These are phyloP conservation scores for Gryganskiella cystojenkinii DNA, from an alignment of 192 early-diverging fungal genomes.

Conservation along the genomic window DNA sequence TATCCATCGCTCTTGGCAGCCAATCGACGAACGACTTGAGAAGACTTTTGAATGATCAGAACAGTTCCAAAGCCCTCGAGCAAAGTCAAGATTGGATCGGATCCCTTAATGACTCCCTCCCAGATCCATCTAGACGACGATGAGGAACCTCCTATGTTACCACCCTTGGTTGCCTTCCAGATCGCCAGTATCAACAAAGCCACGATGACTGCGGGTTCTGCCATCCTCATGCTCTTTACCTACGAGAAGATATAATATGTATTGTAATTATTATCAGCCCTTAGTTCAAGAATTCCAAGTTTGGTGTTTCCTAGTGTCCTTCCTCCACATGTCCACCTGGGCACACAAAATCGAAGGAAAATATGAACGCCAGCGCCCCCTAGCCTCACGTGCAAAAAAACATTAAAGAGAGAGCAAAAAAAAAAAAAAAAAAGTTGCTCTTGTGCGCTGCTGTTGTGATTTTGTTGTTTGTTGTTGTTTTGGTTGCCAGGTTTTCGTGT, in stretches of 20 bases:
- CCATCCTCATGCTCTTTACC: slow-evolving; percentile 21
- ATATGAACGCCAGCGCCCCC: too few relatives aligned
- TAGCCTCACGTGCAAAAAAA: not conserved
- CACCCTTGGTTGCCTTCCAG: slow-evolving; percentile 34
- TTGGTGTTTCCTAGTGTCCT: too few relatives aligned
- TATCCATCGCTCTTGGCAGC: slow-evolving; percentile 43
- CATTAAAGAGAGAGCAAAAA: not conserved
- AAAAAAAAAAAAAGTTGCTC: not conserved
- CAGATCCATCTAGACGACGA: slow-evolving; percentile 32
- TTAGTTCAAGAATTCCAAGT: too few relatives aligned
- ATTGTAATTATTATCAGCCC: not conserved
- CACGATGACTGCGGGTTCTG: slow-evolving; percentile 31
- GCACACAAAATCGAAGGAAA: too few relatives aligned
- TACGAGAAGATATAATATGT: not conserved
- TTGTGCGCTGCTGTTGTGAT: not conserved
- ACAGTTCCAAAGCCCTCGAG: slow-evolving; percentile 51
- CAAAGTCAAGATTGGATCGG: slow-evolving; percentile 38
- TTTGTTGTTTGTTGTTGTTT: too few relatives aligned
- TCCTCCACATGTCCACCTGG: too few relatives aligned
- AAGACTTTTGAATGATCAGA: slow-evolving; percentile 47
- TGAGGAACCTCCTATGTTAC: not conserved
- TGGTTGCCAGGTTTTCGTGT: not conserved
- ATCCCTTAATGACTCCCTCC: slow-evolving; percentile 41
- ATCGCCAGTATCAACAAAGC: slow-evolving; percentile 19
- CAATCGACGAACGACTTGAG: slow-evolving; percentile 41